Evolutionary conservation across 1,139 yeast species (phyloP).

Genomic region (Debaryomyces nepalensis): DNA sequence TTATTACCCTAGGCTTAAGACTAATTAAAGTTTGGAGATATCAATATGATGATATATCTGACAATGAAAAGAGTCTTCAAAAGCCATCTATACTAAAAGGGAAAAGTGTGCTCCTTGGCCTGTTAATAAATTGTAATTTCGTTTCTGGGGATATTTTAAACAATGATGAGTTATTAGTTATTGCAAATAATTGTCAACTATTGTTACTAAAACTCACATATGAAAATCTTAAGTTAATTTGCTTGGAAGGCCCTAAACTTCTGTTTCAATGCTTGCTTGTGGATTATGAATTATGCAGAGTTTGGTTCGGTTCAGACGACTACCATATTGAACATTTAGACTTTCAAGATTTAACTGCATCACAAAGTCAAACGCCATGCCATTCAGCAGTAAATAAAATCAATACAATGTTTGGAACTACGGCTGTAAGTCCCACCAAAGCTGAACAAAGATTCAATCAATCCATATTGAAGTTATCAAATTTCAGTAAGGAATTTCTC

Average conservation of each 20-base stretch:
- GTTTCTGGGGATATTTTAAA: slow-evolving; percentile 40
- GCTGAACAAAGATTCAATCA: slow-evolving; percentile 10
- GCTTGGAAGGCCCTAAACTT: slow-evolving; percentile 23
- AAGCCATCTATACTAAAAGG: slow-evolving; percentile 51
- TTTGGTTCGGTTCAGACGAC: slow-evolving; percentile 27
- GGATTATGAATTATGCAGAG: slow-evolving; percentile 26
- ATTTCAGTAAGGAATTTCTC: slow-evolving; percentile 24
- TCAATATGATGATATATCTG: slow-evolving; percentile 15
- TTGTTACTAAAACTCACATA: slow-evolving; percentile 33
- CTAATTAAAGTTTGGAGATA: slow-evolving; percentile 64
- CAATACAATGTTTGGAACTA: slow-evolving; percentile 3
- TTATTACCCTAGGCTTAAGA: slow-evolving; percentile 61
- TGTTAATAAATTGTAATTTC: slow-evolving; percentile 52
- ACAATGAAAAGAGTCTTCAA: slow-evolving; percentile 21
- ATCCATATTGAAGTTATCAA: slow-evolving; percentile 18
- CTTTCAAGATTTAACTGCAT: slow-evolving; percentile 21
- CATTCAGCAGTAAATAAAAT: slow-evolving; percentile 3
- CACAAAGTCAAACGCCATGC: slow-evolving; percentile 16
- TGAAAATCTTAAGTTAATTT: slow-evolving; percentile 28
- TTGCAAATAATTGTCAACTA: slow-evolving; percentile 49
- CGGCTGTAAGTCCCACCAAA: slow-evolving; percentile 10
- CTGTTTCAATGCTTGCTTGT: slow-evolving; percentile 25
- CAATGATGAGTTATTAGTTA: slow-evolving; percentile 44
- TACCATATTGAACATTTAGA: slow-evolving; percentile 16
- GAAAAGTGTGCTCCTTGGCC: slow-evolving; percentile 59